phyloP scores from a whole-genome alignment of 1,139 yeast species.

The Ogataea hybrid region DNA sequence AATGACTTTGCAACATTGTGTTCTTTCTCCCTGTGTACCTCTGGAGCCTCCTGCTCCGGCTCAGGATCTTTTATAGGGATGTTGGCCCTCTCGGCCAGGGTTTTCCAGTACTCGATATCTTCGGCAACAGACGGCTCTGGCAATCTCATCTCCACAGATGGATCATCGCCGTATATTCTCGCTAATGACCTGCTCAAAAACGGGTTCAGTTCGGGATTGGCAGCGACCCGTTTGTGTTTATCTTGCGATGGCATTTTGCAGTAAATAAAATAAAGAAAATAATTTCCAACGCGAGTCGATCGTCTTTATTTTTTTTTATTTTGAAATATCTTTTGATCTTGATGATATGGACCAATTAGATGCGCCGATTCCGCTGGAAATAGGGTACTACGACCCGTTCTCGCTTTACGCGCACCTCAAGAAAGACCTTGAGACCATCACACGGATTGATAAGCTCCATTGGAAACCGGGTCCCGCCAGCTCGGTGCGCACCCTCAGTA shows the following conservation, averaged over 20 bases:
- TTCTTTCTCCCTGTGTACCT: no score
- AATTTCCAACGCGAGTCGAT: slow-evolving; percentile 8
- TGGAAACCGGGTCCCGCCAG: slow-evolving; percentile 63
- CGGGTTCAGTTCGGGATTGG: slow-evolving; percentile 16
- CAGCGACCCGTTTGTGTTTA: slow-evolving; percentile 7
- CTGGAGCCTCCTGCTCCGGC: neutral
- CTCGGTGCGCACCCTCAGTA: slow-evolving; percentile 66
- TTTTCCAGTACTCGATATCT: slow-evolving; percentile 26
- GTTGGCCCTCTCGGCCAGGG: slow-evolving; percentile 29
- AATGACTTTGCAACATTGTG: neutral
- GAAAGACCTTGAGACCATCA: slow-evolving; percentile 47
- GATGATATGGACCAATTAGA: slow-evolving; percentile 5
- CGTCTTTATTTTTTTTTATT: neutral
- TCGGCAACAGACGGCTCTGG: slow-evolving; percentile 17
- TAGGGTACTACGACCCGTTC: slow-evolving; percentile 86
- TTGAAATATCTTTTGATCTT: neutral
- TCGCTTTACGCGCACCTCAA: slow-evolving; percentile 55
- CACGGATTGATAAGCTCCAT: slow-evolving; percentile 74
- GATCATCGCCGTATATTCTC: slow-evolving; percentile 20
- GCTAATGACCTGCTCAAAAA: slow-evolving; percentile 21
- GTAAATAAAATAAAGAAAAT: neutral
- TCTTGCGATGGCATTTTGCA: neutral
- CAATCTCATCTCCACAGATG: slow-evolving; percentile 16
- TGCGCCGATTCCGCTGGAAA: slow-evolving; percentile 16
- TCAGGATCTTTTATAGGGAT: slow-evolving; percentile 17